phyloP scores from a whole-genome alignment of 176 grass and related monocot species.

The Alloteropsis semialata region DNA sequence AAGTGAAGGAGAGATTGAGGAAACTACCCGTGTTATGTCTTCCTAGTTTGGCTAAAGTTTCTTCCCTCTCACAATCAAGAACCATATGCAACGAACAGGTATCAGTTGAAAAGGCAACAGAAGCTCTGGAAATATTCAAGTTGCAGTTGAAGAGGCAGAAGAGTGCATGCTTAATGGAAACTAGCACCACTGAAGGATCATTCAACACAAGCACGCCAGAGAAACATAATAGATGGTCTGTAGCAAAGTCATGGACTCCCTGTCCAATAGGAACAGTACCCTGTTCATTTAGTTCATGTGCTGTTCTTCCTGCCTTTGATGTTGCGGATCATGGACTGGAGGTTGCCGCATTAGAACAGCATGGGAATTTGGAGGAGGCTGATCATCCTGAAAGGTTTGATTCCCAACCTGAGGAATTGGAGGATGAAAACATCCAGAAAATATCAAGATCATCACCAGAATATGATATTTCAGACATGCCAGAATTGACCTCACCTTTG shows the following conservation, averaged over 20 bases:
- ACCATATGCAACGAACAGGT: conserved; percentile 29
- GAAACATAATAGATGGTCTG: conserved; percentile 48
- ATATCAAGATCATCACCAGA: conserved; percentile 29
- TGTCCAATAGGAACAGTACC: conserved; percentile 82
- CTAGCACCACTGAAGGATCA: not conserved
- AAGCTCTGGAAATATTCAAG: conserved; percentile 53
- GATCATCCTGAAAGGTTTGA: conserved; percentile 31
- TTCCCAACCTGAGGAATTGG: not conserved
- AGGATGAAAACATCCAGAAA: conserved; percentile 29
- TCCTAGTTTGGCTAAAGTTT: conserved; percentile 23
- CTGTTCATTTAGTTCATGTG: conserved; percentile 85
- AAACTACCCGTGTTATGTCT: conserved; percentile 51
- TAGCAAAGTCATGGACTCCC: conserved; percentile 66
- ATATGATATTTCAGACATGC: conserved; percentile 27
- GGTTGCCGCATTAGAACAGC: not conserved
- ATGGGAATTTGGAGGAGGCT: conserved; percentile 21
- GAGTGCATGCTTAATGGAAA: not conserved
- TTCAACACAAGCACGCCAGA: conserved; percentile 12
- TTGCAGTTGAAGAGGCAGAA: conserved; percentile 29
- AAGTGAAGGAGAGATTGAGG: conserved; percentile 57
- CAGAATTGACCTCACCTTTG: conserved; percentile 20
- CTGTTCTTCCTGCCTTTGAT: conserved; percentile 64
- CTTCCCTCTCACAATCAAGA: conserved; percentile 13
- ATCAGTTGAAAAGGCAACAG: conserved; percentile 40
- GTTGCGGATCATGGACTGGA: not conserved